Evolutionary conservation across 2,329 filamentous ascomycete genomes (phyloP).

Genomic region (Phyllosticta paracitricarpa): DNA sequence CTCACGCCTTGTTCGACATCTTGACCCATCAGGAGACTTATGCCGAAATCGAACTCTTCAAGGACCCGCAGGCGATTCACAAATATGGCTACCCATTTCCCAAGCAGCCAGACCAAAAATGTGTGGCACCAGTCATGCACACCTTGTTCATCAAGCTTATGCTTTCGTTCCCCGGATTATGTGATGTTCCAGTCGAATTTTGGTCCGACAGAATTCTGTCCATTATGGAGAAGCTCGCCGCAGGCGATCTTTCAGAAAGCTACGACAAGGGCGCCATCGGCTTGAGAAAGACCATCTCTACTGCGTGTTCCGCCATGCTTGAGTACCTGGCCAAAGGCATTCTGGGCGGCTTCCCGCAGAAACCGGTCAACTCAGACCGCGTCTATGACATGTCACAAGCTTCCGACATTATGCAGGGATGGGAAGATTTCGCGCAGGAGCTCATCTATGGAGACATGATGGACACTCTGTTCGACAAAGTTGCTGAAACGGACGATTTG

Average conservation of each 20-base stretch:
- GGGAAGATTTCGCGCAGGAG: conserved; percentile 56
- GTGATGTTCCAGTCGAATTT: conserved; percentile 44
- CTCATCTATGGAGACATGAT: conserved; percentile 59
- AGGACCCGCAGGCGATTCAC: conserved; percentile 51
- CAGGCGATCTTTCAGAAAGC: conserved; percentile 65
- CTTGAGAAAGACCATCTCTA: conserved; percentile 63
- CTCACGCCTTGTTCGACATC: conserved; percentile 44
- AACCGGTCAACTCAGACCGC: conserved; percentile 20
- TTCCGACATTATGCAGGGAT: conserved; percentile 52
- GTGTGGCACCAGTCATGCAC: conserved; percentile 56
- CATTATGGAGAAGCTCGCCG: conserved; percentile 39
- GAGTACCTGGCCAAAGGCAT: conserved; percentile 59
- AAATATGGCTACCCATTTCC: conserved; percentile 63
- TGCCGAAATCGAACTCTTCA: conserved; percentile 63
- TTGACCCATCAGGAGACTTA: conserved; percentile 46
- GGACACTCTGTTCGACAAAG: conserved; percentile 54
- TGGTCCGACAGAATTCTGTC: conserved; percentile 33
- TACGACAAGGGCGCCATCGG: conserved; percentile 72
- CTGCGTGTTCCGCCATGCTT: conserved; percentile 58
- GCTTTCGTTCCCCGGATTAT: conserved; percentile 56
- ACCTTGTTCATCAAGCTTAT: conserved; percentile 55
- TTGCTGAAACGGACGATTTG: conserved; percentile 51
- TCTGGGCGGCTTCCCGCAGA: conserved; percentile 49
- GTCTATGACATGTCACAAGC: conserved; percentile 51
- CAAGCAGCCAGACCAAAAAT: conserved; percentile 35